phyloP scores from a whole-genome alignment of 495 filamentous ascomycete species.

The Polyplosphaeria fusca region DNA sequence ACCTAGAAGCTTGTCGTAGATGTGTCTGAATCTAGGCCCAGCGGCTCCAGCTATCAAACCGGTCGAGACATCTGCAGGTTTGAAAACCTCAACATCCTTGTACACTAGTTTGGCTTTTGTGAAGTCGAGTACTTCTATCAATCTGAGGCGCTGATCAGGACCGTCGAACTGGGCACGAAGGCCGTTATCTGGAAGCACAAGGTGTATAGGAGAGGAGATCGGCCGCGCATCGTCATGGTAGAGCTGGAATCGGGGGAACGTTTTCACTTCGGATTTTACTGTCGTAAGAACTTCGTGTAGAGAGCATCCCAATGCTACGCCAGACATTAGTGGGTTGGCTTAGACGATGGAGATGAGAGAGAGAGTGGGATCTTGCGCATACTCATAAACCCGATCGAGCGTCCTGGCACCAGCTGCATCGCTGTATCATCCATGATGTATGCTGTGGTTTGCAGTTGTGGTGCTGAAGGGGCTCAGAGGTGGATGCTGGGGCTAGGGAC shows the following conservation, averaged over 20 bases:
- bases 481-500: no score
- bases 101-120: conserved; percentile 78
- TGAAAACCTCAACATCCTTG: conserved; percentile 80
- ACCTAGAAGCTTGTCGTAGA: conserved; percentile 87
- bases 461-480: no score
- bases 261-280: conserved; percentile 76
- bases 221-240: conserved; percentile 69
- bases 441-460: neutral
- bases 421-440: conserved; percentile 26
- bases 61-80: conserved; percentile 49
- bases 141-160: conserved; percentile 80
- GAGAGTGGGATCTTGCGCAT: conserved; percentile 18
- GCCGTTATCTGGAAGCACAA: conserved; percentile 78
- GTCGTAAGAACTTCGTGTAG: conserved; percentile 82
- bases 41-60: conserved; percentile 40
- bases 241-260: conserved; percentile 78
- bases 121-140: conserved; percentile 91
- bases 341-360: conserved; percentile 22
- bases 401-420: conserved; percentile 72
- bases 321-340: conserved; percentile 1
- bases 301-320: conserved; percentile 68
- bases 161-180: conserved; percentile 90
- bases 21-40: conserved; percentile 82
- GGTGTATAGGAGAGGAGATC: conserved; percentile 64
- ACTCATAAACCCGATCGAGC: conserved; percentile 76